Percentiles rank a stretch among this genome's conserved stretches.
Conservation (phyloP, 2,329 filamentous ascomycete species). For the Claviceps sp. region DNA sequence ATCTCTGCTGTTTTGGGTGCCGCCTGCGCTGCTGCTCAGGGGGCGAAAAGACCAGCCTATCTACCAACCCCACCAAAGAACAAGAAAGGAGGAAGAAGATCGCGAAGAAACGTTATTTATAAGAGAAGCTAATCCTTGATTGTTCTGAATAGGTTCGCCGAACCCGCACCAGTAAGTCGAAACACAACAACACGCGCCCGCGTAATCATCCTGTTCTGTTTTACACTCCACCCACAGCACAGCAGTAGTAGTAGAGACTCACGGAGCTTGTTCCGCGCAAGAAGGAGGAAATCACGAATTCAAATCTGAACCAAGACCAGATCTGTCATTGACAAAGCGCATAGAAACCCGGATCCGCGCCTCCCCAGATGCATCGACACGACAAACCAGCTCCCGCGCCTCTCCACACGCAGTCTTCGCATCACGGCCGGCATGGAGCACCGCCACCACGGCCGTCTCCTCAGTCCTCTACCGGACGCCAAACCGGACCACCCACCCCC, state of each 20-base stretch:
- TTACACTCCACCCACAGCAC: neutral
- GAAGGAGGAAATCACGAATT: no score
- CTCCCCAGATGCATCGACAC: conserved; percentile 22
- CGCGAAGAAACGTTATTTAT: neutral
- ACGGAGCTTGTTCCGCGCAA: no score
- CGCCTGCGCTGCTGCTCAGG: neutral
- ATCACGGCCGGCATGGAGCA: neutral
- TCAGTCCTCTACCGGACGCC: conserved; percentile 33
- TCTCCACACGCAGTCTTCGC: conserved; percentile 1
- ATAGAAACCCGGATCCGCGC: conserved; percentile 23
- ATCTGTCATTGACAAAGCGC: neutral
- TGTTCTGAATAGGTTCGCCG: conserved; percentile 44
- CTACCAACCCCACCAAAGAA: neutral
- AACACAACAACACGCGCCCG: conserved; percentile 3
- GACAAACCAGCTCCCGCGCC: conserved; percentile 32
- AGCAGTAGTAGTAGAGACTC: no score
- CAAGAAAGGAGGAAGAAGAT: neutral
- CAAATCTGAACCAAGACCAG: no score
- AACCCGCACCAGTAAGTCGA: conserved; percentile 52
- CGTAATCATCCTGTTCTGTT: neutral
- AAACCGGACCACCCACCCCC: conserved; percentile 50
- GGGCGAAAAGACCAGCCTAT: neutral
- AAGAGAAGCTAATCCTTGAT: neutral
- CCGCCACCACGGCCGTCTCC: conserved; percentile 21
- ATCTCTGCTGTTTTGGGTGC: neutral